phyloP scores from a whole-genome alignment of 2,329 filamentous ascomycete genomes.

The Fusarium sp. region DNA sequence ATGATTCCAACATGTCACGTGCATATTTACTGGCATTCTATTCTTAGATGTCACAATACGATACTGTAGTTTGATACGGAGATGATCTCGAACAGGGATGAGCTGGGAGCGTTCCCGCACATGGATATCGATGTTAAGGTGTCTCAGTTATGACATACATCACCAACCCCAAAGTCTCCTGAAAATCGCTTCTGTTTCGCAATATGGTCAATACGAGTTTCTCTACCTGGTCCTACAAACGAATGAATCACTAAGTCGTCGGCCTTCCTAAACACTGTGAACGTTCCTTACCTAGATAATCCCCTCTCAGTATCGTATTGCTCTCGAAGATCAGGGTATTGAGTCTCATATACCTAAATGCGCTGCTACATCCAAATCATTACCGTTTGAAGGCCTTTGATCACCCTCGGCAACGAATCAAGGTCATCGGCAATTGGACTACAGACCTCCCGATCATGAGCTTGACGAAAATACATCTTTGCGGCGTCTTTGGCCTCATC shows the following conservation, averaged over 20 bases:
- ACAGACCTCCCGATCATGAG: not conserved
- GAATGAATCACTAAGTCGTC: not conserved
- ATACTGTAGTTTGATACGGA: constrained; percentile 3
- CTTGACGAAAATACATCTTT: not conserved
- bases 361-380: constrained; percentile 9
- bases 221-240: too few relatives aligned
- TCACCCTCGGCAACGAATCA: not conserved
- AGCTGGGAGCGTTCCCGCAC: not conserved
- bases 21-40: constrained; percentile 5
- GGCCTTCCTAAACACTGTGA: not conserved
- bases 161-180: not conserved
- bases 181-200: not conserved
- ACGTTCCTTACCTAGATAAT: not conserved
- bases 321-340: not conserved
- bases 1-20: constrained; percentile 17
- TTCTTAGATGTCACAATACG: constrained; percentile 17
- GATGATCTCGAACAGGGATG: not conserved
- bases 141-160: not conserved
- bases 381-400: not conserved
- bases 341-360: constrained; percentile 20
- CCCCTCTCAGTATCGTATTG: not conserved
- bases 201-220: not conserved
- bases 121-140: not conserved
- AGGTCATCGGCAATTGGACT: not conserved
- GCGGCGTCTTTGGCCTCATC: not conserved